Percentiles rank a stretch among this genome's conserved stretches.
These are phyloP conservation scores for Talaromyces sp. DNA, from an alignment of 2,329 filamentous ascomycete species.

Conservation along the genomic window DNA sequence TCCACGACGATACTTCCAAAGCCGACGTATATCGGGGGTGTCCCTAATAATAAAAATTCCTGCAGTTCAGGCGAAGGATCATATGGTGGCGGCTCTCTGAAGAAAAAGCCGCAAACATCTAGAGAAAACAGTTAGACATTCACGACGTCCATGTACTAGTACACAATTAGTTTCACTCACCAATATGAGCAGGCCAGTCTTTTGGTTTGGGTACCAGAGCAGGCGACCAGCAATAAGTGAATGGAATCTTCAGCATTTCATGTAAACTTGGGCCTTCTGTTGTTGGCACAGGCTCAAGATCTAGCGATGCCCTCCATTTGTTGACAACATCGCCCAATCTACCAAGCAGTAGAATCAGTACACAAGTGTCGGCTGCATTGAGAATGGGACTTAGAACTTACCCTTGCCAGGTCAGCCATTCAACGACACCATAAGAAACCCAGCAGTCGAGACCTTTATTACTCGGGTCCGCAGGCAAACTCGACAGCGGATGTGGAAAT, in stretches of 20 bases:
- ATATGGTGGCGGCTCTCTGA: slow-evolving; percentile 42
- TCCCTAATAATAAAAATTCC: slow-evolving; percentile 50
- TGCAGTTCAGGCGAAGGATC: slow-evolving; percentile 44
- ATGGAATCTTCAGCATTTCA: slow-evolving; percentile 43
- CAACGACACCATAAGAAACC: slow-evolving; percentile 52
- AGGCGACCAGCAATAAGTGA: slow-evolving; percentile 52
- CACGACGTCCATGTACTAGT: background rate
- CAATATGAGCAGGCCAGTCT: slow-evolving; percentile 45
- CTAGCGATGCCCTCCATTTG: slow-evolving; percentile 42
- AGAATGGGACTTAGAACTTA: slow-evolving; percentile 15
- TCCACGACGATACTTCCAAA: slow-evolving; percentile 62
- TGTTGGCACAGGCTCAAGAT: slow-evolving; percentile 43
- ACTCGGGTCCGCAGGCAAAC: slow-evolving; percentile 35
- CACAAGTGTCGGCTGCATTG: too few relatives aligned
- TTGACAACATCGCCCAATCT: slow-evolving; percentile 53
- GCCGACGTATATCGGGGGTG: slow-evolving; percentile 58
- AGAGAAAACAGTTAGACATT: slow-evolving; percentile 6
- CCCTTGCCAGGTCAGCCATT: slow-evolving; percentile 56
- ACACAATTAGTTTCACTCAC: slow-evolving; percentile 16
- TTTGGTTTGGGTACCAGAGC: slow-evolving; percentile 43
- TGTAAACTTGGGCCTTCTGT: slow-evolving; percentile 42
- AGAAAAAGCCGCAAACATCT: slow-evolving; percentile 53
- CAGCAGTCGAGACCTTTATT: slow-evolving; percentile 41
- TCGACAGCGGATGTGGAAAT: slow-evolving; percentile 56
- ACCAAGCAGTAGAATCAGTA: slow-evolving; percentile 24